A percentile compares a stretch with the other conserved stretches of the same genome.
These are phyloP conservation scores for Eutypella sp. DNA, from an alignment of 2,329 filamentous ascomycete genomes.

Conservation along the genomic window DNA sequence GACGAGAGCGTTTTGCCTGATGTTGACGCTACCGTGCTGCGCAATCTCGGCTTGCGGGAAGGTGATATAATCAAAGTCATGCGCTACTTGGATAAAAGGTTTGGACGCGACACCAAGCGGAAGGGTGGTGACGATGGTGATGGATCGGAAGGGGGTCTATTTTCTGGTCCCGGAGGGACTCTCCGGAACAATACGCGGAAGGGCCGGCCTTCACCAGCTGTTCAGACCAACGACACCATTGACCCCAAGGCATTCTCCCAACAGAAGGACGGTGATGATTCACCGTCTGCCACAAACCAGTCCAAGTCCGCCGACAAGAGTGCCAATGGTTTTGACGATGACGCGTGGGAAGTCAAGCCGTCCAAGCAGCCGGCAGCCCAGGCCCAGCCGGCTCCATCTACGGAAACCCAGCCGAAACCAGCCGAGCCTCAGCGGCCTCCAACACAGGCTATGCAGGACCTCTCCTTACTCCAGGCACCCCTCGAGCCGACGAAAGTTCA, in stretches of 20 bases:
- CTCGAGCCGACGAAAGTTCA: slow-evolving; percentile 45
- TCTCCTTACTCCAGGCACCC: slow-evolving; percentile 49
- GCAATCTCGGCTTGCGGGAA: slow-evolving; percentile 88
- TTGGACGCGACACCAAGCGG: slow-evolving; percentile 59
- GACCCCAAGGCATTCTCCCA: slow-evolving; percentile 80
- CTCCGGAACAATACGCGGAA: slow-evolving; percentile 94
- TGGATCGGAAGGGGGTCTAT: slow-evolving; percentile 62
- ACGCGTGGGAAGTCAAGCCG: slow-evolving; percentile 95
- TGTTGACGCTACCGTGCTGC: slow-evolving; percentile 75
- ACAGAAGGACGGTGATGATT: slow-evolving; percentile 43
- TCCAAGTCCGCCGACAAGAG: slow-evolving; percentile 27
- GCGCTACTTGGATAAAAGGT: slow-evolving; percentile 80
- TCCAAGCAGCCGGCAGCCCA: slow-evolving; percentile 50
- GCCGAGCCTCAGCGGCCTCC: slow-evolving; percentile 23
- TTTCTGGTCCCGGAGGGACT: slow-evolving; percentile 87
- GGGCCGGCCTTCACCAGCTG: slow-evolving; percentile 79
- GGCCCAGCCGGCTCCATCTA: slow-evolving; percentile 50
- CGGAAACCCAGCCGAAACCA: slow-evolving; percentile 44
- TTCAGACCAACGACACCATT: slow-evolving; percentile 79
- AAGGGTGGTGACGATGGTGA: slow-evolving; percentile 44
- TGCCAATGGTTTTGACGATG: slow-evolving; percentile 70
- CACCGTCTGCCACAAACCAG: slow-evolving; percentile 24
- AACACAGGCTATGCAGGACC: slow-evolving; percentile 43
- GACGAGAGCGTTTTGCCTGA: slow-evolving; percentile 89
- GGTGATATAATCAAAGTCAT: slow-evolving; percentile 96